phyloP scores from a whole-genome alignment of 2,329 filamentous ascomycete species.

The Pseudogymnoascus sp. region DNA sequence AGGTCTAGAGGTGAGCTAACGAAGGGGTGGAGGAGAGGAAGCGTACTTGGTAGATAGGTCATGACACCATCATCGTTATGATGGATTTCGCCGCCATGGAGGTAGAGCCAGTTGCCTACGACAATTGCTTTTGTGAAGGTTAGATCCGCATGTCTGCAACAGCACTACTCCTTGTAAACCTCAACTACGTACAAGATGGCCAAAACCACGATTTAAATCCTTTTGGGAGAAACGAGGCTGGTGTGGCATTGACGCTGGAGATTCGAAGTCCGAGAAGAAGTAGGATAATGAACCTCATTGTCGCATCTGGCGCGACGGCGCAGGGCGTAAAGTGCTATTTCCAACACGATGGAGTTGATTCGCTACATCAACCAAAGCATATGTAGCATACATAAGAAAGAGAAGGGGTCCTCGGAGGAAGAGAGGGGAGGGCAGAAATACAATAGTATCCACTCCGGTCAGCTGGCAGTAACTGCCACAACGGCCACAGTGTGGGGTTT shows the following conservation, averaged over 20 bases:
- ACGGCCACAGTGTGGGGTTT: neutral
- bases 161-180: neutral
- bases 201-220: neutral
- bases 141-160: neutral
- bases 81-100: constrained; percentile 17
- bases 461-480: neutral
- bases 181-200: neutral
- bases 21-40: neutral
- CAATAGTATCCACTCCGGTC: neutral
- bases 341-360: constrained; percentile 26
- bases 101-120: constrained; percentile 17
- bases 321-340: neutral
- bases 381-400: constrained; percentile 62
- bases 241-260: neutral
- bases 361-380: constrained; percentile 75
- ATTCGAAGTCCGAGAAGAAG: neutral
- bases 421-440: neutral
- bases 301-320: neutral
- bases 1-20: neutral
- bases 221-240: neutral
- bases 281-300: neutral
- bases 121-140: constrained; percentile 13
- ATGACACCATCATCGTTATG: neutral
- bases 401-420: neutral
- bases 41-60: neutral